Base-by-base conservation (phyloP, 495 filamentous ascomycete species). In the Penicillium riverlandense region DNA sequence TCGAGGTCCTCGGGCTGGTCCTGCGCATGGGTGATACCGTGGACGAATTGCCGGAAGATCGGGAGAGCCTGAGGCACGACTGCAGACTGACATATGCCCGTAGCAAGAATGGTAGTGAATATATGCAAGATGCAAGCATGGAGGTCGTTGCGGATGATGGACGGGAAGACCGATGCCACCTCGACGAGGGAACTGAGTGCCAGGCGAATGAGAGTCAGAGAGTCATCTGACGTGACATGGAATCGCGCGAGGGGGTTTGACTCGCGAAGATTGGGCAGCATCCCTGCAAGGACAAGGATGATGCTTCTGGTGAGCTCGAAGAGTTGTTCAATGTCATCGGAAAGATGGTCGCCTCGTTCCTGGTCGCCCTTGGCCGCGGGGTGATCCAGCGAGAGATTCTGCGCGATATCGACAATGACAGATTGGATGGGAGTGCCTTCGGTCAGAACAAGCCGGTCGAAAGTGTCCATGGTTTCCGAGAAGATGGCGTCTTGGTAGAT, bases 101-200 rank as follows among this genome's bases (percentile, higher is more conserved):
- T 96, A 11, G 85, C 84, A 6, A 99, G 82, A 38, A 96, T 94
- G 5, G 87, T 95, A 35, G 84, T 84, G 59, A 97, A 97, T 16
- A 97, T 95, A 64, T 99, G 91, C 30, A 97, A 74, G 52, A 97
- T 95, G 58, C 90, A 96, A 36, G 92, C 91, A 60, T 99, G 88
- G 8, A 99, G 77, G 61, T 99, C 92, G 38, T 89, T 89, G 61
- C 90, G 89, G 67, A 99, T 99, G 50, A 99, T 87, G 0, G 86
- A 82, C 0, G 92, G 92, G 66, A 99, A 99, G 11, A 96, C 88
- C 38, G 90, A 86, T 7, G 94, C 88, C 1, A 91, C 88, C 52
- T 96, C 88, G 0, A 96, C 92, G 2, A 99, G 78, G 8, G 94
- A 86, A 50, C 88, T 82, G 12, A 99, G 74, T 4, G 89, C 78